Evolutionary conservation across 345 rosid genomes (phyloP).

Genomic region (Syzygium aromaticum): DNA sequence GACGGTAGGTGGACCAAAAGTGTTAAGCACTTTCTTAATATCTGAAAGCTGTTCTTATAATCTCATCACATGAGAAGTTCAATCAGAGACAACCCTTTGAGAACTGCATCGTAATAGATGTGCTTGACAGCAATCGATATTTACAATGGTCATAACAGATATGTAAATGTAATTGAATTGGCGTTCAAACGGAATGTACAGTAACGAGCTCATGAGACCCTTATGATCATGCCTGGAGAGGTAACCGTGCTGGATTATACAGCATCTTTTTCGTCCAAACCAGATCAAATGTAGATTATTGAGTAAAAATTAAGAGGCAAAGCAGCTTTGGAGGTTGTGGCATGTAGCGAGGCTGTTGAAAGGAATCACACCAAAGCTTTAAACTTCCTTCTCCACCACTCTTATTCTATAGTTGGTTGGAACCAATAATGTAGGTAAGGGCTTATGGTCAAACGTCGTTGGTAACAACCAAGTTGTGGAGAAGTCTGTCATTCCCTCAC

Average conservation of each 20-base stretch:
- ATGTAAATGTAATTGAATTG: neutral
- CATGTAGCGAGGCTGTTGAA: neutral
- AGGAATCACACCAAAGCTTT: neutral
- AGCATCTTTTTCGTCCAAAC: neutral
- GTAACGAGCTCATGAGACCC: fast-evolving
- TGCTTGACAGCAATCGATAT: neutral
- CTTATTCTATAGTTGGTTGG: neutral
- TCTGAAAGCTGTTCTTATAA: too few relatives aligned
- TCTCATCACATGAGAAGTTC: too few relatives aligned
- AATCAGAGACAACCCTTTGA: too few relatives aligned
- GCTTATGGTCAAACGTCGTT: neutral
- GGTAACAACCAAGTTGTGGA: neutral
- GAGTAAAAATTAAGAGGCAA: neutral
- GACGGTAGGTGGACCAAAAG: too few relatives aligned
- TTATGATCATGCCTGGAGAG: neutral
- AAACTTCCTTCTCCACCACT: neutral
- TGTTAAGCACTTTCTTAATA: too few relatives aligned
- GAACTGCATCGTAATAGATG: neutral
- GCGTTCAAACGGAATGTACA: neutral
- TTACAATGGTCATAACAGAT: neutral
- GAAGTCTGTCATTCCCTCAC: neutral
- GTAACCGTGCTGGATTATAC: neutral
- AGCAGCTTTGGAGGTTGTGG: neutral
- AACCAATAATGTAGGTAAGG: neutral
- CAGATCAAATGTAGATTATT: neutral